Conservation (phyloP, 1,284 basidiomycete species). For the Lentinula novae-zelandiae region DNA sequence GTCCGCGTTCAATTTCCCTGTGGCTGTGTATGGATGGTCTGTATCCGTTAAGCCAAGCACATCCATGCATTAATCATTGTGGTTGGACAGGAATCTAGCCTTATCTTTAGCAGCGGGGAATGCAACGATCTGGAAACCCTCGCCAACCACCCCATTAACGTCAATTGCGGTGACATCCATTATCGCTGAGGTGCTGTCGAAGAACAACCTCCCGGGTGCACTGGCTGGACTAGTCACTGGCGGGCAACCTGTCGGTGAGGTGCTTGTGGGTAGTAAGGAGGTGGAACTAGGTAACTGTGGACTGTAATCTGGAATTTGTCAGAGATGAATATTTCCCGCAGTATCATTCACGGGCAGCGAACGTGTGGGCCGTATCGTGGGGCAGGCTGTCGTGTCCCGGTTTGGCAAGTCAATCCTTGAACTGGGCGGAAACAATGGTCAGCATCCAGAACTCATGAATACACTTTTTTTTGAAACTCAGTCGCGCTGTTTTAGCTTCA, state of each 20-base stretch:
- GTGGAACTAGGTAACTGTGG: constrained; percentile 69
- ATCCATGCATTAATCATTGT: background rate
- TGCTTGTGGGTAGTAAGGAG: constrained; percentile 67
- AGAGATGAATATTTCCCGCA: constrained; percentile 21
- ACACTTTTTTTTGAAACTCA: constrained; percentile 13
- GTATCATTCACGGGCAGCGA: constrained; percentile 96
- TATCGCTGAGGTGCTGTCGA: constrained; percentile 76
- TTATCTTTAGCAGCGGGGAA: constrained; percentile 90
- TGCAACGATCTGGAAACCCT: constrained; percentile 94
- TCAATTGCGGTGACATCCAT: constrained; percentile 88
- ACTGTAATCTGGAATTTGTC: background rate
- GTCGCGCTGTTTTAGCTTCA: constrained; percentile 51
- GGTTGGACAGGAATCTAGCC: constrained; percentile 75
- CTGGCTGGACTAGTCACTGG: constrained; percentile 83
- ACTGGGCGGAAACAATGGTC: constrained; percentile 94
- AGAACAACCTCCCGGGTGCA: constrained; percentile 79
- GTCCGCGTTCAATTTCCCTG: constrained; percentile 93
- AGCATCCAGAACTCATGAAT: constrained; percentile 12
- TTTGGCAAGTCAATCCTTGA: constrained; percentile 88
- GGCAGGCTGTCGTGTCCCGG: constrained; percentile 72
- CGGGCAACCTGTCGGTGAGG: constrained; percentile 77
- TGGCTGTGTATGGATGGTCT: constrained; percentile 86
- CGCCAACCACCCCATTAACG: constrained; percentile 84
- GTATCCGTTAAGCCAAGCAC: constrained; percentile 9
- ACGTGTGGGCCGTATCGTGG: constrained; percentile 79